Conservation (phyloP, 2,329 filamentous ascomycete species). For the Dothiorella sarmentorum region DNA sequence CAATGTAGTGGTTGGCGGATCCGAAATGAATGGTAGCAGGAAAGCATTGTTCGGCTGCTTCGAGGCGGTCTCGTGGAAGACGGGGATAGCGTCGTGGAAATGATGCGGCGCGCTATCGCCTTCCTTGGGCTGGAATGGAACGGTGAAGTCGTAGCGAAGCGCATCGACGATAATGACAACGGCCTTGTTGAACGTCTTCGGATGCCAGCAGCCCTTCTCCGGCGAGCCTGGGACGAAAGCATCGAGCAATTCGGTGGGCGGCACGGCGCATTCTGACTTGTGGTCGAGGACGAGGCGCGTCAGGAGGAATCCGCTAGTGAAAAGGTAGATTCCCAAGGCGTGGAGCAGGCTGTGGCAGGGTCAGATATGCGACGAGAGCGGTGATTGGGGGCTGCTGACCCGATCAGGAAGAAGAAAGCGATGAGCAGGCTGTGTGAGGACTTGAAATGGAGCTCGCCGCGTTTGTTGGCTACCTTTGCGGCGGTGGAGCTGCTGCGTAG, state of each 20-base stretch:
- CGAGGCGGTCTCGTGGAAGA: constrained; percentile 78
- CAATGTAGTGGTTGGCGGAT: constrained; percentile 89
- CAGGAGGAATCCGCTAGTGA: constrained; percentile 91
- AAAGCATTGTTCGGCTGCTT: constrained; percentile 77
- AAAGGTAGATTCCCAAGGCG: constrained; percentile 78
- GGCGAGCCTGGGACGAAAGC: constrained; percentile 36
- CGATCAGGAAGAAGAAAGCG: constrained; percentile 66
- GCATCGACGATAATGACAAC: constrained; percentile 90
- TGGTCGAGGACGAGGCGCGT: constrained; percentile 78
- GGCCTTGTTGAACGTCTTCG: constrained; percentile 87
- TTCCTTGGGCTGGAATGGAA: constrained; percentile 63
- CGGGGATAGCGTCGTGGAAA: constrained; percentile 85
- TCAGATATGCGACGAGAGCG: not conserved
- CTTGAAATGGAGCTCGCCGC: constrained; percentile 50
- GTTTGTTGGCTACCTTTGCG: constrained; percentile 37
- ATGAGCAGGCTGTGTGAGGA: constrained; percentile 52
- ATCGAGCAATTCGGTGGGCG: constrained; percentile 57
- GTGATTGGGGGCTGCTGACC: constrained; percentile 40
- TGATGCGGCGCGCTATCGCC: constrained; percentile 51
- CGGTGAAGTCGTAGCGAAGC: constrained; percentile 92
- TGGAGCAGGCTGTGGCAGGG: constrained; percentile 62
- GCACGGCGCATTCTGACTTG: constrained; percentile 70
- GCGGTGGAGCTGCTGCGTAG: constrained; percentile 28
- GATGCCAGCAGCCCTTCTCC: constrained; percentile 85
- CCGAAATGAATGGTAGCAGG: constrained; percentile 90